Conservation (phyloP, 2,329 filamentous ascomycete genomes). For the Colletotrichum melonis region DNA sequence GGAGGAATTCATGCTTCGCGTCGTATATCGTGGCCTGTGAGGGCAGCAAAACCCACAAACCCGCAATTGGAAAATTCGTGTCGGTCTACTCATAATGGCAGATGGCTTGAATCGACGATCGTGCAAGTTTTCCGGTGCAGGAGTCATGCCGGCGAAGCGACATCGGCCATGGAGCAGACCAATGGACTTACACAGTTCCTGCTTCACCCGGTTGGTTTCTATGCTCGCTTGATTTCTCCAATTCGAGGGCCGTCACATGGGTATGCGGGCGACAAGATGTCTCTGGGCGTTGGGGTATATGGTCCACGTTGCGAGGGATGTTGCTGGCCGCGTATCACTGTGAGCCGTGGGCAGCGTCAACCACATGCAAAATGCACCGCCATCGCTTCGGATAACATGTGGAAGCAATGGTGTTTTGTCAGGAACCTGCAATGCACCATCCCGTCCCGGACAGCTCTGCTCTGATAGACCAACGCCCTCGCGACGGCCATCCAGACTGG, state of each 20-base stretch:
- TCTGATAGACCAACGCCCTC: neutral
- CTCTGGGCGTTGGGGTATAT: neutral
- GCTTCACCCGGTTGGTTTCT: neutral
- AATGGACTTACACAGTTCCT: slow-evolving; percentile 10
- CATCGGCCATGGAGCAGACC: neutral
- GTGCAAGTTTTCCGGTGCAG: neutral
- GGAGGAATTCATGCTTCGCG: neutral
- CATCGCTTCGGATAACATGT: neutral
- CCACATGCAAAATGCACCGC: neutral
- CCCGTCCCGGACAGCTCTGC: neutral
- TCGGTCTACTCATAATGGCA: neutral
- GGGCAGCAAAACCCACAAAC: neutral
- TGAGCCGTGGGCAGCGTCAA: neutral
- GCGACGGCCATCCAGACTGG: no score
- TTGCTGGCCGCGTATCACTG: neutral
- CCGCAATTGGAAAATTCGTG: neutral
- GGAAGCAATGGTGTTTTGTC: neutral
- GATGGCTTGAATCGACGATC: neutral
- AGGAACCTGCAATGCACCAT: neutral
- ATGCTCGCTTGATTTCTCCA: neutral
- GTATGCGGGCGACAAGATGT: neutral
- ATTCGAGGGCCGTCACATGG: neutral
- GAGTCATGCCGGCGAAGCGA: neutral
- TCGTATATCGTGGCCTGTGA: neutral
- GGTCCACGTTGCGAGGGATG: neutral